Evolutionary conservation across 371 early-diverging fungal species (phyloP), one percentile per base, ranked within the genome.

Genomic region (Thermomucor indicae-seudaticae): DNA sequence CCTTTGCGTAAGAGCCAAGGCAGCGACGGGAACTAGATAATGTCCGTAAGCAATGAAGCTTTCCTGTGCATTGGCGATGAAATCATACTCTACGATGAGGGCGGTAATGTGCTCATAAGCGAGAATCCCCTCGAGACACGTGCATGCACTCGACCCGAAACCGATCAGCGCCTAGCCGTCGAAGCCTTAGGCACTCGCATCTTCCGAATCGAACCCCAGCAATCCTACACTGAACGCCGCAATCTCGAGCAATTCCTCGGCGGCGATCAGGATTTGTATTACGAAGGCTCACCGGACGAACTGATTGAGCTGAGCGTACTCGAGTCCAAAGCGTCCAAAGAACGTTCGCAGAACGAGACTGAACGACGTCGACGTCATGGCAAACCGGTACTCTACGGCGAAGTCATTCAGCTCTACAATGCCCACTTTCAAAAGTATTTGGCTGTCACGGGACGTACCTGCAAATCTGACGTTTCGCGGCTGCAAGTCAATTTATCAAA

Each of bases 341-440:
- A 76, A 32, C 47, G 48, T 12, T 40, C 52, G 3, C 69, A 69
- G 34, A 76, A 76, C 54, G 60, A 68, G 31, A 53, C 65, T 0
- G 76, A 76, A 25, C 28, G 43, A 22, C 46, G 51, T n/a, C 64
- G 75, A 17, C 50, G 75, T 41, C 55, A 62, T 39, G 69, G 72
- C 20, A 76, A 68, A 27, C 66, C 75, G 1, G 71, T 78, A 0
- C 24, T 82, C 6, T 82, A 82, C 49, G 83, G 83, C 4, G 69
- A 65, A 46, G 58, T 77, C 6, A 62, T 80, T 22, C 79, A 78
- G 46, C 59, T 82, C 14, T 64, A 63, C 42, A 78, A 75, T 51
- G 58, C 64, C 16, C 68, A 72, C 47, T 68, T 70, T 27, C 60
- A 68, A 38, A 65, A 75, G 38, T 75, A 69, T 37, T 38, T 81